These are phyloP conservation scores for Trichophaea hybrida DNA, from an alignment of 2,329 filamentous ascomycete species.

Conservation along the genomic window DNA sequence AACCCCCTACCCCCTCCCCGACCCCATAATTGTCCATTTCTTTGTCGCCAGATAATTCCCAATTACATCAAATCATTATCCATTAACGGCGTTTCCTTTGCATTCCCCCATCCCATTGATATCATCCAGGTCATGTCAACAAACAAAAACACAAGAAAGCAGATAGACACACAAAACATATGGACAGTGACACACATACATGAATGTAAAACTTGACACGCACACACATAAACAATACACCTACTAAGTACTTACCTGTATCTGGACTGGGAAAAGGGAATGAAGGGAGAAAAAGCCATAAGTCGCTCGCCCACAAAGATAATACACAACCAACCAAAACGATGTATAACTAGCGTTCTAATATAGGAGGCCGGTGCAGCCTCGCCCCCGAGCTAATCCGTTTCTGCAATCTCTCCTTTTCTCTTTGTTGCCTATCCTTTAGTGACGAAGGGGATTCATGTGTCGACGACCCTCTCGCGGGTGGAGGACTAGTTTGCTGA, in stretches of 20 bases:
- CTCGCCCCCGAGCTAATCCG: conserved; percentile 63
- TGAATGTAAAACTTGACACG: too few species aligned
- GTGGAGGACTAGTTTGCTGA: conserved; percentile 31
- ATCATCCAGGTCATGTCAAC: background rate
- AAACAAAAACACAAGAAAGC: background rate
- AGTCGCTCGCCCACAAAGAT: too few species aligned
- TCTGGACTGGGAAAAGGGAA: too few species aligned
- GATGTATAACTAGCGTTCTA: background rate
- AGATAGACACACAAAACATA: background rate
- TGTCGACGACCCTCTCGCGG: conserved; percentile 12
- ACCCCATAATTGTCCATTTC: too few species aligned
- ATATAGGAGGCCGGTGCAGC: conserved; percentile 32
- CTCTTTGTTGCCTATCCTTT: conserved; percentile 41
- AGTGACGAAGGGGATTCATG: conserved; percentile 24
- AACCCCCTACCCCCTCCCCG: too few species aligned
- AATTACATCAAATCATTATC: background rate
- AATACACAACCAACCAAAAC: background rate
- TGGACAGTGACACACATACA: too few species aligned
- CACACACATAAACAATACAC: too few species aligned
- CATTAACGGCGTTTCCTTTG: background rate
- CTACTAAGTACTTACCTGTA: too few species aligned
- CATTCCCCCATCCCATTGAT: background rate
- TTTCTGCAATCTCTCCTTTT: conserved; percentile 56
- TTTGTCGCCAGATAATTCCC: too few species aligned
- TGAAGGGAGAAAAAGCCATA: too few species aligned